A percentile compares a stretch with the other conserved stretches of the same genome.
phyloP scores from a whole-genome alignment of 108 stramenopile genomes.

The Cylindrotheca fusiformis region DNA sequence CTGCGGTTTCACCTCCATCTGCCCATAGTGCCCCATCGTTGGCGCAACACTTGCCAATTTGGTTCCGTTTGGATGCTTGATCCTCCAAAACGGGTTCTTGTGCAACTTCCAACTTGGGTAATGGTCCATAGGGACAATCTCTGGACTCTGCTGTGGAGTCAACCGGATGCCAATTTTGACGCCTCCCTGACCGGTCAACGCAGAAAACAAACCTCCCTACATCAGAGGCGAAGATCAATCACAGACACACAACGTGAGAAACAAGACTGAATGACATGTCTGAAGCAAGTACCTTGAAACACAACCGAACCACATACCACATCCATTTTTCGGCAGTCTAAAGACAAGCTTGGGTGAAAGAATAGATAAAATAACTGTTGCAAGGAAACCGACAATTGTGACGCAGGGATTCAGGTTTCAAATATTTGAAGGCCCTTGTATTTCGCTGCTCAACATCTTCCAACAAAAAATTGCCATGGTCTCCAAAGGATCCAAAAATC shows the following conservation, averaged over 20 bases:
- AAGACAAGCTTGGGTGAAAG: too few species aligned
- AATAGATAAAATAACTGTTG: too few species aligned
- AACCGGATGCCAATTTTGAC: constrained; percentile 66
- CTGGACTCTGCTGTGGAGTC: constrained; percentile 22
- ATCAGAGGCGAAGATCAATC: neutral
- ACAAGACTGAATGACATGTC: constrained; percentile 3
- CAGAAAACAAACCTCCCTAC: constrained; percentile 36
- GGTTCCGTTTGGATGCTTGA: constrained; percentile 51
- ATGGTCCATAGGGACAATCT: constrained; percentile 66
- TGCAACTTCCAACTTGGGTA: constrained; percentile 78
- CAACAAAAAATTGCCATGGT: too few species aligned
- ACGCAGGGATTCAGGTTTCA: too few species aligned
- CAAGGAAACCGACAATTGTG: too few species aligned
- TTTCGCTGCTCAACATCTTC: too few species aligned
- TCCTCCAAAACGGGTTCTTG: constrained; percentile 81
- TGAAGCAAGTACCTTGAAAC: neutral
- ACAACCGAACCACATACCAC: neutral
- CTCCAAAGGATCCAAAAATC: too few species aligned
- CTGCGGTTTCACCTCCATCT: constrained; percentile 11
- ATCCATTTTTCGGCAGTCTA: constrained; percentile 9
- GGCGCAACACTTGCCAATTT: constrained; percentile 21
- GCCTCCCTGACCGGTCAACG: constrained; percentile 52
- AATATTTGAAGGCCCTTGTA: too few species aligned
- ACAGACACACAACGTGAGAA: neutral
- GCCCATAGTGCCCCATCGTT: constrained; percentile 11